Evolutionary conservation across 306 rosid genomes (phyloP).

Genomic region (Neltuma alba): DNA sequence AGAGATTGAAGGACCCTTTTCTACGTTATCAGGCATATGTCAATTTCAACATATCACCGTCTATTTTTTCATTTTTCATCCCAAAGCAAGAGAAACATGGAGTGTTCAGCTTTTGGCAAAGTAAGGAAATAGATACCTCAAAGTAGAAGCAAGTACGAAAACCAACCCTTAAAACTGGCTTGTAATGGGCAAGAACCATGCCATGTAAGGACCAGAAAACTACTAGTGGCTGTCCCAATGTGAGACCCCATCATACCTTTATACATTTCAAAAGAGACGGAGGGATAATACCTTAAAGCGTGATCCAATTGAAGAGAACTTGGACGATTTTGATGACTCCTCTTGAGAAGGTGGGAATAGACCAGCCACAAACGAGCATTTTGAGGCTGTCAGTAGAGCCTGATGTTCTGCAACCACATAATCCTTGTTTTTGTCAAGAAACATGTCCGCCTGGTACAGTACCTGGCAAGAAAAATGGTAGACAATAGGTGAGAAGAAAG

Average conservation of each 20-base stretch:
- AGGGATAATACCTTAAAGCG: slow-evolving; percentile 77
- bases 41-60: too few relatives aligned
- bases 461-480: slow-evolving; percentile 61
- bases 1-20: neutral
- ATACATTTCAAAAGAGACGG: slow-evolving; percentile 5
- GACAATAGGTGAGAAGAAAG: slow-evolving; percentile 22
- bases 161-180: too few relatives aligned
- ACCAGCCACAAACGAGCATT: slow-evolving; percentile 84
- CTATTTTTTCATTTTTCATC: slow-evolving; percentile 20
- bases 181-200: too few relatives aligned
- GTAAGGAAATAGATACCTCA: neutral
- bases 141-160: neutral
- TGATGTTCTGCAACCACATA: slow-evolving; percentile 99
- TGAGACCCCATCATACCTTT: neutral
- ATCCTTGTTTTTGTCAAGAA: slow-evolving; percentile 98
- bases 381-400: slow-evolving; percentile 84
- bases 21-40: neutral
- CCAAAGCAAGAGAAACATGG: neutral
- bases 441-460: slow-evolving; percentile 86
- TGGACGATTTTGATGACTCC: slow-evolving; percentile 91
- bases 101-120: neutral
- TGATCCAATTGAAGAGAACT: slow-evolving; percentile 97
- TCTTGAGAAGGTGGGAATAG: slow-evolving; percentile 88
- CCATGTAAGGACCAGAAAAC: too few relatives aligned
- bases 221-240: neutral